Conservation (phyloP, 495 filamentous ascomycete genomes). For the Hypomontagnella monticulosa region DNA sequence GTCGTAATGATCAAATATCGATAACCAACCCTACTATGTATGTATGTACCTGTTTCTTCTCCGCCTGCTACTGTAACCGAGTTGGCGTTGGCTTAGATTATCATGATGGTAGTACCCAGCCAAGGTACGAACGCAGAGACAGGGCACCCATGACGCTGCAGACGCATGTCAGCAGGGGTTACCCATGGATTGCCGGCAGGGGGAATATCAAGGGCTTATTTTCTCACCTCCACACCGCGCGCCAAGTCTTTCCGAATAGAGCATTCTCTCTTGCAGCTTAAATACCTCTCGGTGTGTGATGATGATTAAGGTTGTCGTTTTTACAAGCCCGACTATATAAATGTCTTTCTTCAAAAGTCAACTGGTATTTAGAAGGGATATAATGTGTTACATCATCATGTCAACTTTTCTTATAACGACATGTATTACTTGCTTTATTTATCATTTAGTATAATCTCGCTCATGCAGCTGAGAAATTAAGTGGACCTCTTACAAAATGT, state of each 20-base stretch:
- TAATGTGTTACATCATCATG: too few species aligned
- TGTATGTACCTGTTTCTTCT: background rate
- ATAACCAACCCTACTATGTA: background rate
- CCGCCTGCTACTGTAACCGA: constrained; percentile 9
- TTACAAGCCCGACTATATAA: too few species aligned
- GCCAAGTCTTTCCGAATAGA: constrained; percentile 23
- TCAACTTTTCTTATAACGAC: too few species aligned
- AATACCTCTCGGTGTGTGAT: background rate
- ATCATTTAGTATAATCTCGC: background rate
- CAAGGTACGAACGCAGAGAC: constrained; percentile 3
- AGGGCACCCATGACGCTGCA: constrained; percentile 8
- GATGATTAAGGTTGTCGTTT: too few species aligned
- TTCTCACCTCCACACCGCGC: constrained; percentile 32
- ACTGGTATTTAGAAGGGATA: too few species aligned
- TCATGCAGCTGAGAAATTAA: constrained; percentile 14
- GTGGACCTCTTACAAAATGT: constrained; percentile 10
- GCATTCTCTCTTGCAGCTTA: background rate
- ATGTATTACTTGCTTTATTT: too few species aligned
- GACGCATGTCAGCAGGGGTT: constrained; percentile 31
- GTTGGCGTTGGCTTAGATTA: background rate
- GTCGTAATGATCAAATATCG: constrained; percentile 11
- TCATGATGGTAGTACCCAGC: constrained; percentile 8
- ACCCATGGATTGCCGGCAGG: constrained; percentile 33
- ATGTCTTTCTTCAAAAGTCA: too few species aligned
- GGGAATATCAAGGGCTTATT: constrained; percentile 21